Evolutionary conservation across 805 yeast genomes (phyloP).

Genomic region (Kazachstania psychrophila): DNA sequence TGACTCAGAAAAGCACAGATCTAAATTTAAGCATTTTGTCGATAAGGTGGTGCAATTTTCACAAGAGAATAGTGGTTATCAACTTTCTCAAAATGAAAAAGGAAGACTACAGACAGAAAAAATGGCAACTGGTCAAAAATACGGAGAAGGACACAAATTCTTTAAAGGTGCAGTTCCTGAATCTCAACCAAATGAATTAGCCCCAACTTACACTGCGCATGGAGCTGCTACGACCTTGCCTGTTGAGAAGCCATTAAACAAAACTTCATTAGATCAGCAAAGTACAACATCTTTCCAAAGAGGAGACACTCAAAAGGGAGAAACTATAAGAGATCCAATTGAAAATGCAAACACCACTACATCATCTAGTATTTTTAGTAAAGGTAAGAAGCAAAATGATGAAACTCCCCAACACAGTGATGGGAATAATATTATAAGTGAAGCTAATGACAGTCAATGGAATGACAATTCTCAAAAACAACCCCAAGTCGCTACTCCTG

Average conservation of each 20-base stretch:
- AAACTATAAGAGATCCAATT: background rate
- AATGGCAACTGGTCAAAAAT: background rate
- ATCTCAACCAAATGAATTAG: background rate
- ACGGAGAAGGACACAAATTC: constrained; percentile 4
- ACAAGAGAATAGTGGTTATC: constrained; percentile 29
- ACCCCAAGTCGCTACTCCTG: no score
- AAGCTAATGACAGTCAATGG: no score
- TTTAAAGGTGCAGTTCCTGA: background rate
- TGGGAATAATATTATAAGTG: no score
- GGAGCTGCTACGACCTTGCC: constrained; percentile 16
- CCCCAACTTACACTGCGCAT: constrained; percentile 6
- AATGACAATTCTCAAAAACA: no score
- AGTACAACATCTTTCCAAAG: constrained; percentile 12
- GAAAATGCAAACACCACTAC: constrained; percentile 2
- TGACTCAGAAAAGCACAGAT: constrained; percentile 3
- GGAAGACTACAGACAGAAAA: constrained; percentile 3
- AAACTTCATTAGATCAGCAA: constrained; percentile 1
- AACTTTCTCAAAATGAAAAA: constrained; percentile 17
- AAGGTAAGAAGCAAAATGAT: background rate
- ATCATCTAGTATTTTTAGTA: constrained; percentile 9
- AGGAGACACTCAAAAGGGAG: background rate
- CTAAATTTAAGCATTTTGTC: constrained; percentile 22
- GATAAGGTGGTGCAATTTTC: constrained; percentile 27
- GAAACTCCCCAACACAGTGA: background rate
- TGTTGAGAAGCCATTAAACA: constrained; percentile 9